phyloP scores from a whole-genome alignment of 2,329 filamentous ascomycete species.

The Nemania sp. region DNA sequence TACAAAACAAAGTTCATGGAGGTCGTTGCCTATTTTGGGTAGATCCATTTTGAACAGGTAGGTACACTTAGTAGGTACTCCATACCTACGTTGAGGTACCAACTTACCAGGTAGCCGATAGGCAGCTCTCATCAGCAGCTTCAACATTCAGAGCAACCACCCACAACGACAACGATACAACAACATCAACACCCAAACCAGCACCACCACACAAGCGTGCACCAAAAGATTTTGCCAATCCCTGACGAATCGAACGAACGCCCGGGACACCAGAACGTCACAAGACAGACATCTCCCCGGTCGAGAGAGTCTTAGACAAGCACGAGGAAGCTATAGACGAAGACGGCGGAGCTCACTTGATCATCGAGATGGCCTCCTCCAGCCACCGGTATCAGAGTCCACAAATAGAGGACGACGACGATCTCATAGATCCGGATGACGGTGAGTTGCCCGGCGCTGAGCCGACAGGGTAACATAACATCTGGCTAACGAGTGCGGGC shows the following conservation, averaged over 20 bases:
- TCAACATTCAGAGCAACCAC: constrained; percentile 6
- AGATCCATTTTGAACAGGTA: constrained; percentile 8
- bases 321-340: constrained; percentile 2
- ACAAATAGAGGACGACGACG: constrained; percentile 66
- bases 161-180: not conserved
- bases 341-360: not conserved
- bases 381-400: constrained; percentile 64
- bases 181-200: not conserved
- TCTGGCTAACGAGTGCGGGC: constrained; percentile 12
- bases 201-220: not conserved
- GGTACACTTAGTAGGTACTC: too few species aligned
- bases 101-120: not conserved
- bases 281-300: not conserved
- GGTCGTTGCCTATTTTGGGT: constrained; percentile 7
- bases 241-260: not conserved
- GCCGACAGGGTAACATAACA: not conserved
- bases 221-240: not conserved
- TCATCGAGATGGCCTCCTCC: constrained; percentile 51
- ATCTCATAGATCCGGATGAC: constrained; percentile 80
- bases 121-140: constrained; percentile 21
- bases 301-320: not conserved
- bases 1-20: not conserved
- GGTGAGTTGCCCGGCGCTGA: constrained; percentile 51
- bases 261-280: not conserved
- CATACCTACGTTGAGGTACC: not conserved